Percentiles rank a stretch among this genome's conserved stretches.
Evolutionary conservation across 2,329 filamentous ascomycete species (phyloP).

Genomic region (Talaromyces islandicus): DNA sequence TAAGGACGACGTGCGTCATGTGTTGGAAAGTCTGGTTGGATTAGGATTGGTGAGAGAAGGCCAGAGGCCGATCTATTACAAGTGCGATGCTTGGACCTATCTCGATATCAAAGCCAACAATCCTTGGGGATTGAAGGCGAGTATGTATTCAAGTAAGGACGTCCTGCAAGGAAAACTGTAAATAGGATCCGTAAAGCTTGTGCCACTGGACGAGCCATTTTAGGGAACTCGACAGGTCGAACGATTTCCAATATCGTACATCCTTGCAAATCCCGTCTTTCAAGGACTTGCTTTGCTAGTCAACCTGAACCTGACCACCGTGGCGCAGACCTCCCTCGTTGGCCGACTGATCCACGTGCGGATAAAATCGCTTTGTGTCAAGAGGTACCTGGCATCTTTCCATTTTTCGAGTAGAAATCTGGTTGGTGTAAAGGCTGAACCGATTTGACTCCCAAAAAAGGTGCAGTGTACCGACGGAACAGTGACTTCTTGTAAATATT

Average conservation of each 20-base stretch:
- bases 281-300: background rate
- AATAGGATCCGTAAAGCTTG: background rate
- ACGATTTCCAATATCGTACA: background rate
- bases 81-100: conserved; percentile 66
- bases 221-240: background rate
- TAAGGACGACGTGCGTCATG: conserved; percentile 60
- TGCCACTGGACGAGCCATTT: background rate
- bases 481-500: background rate
- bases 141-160: conserved; percentile 37
- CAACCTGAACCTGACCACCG: background rate
- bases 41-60: conserved; percentile 51
- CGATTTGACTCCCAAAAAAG: background rate
- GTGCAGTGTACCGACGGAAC: background rate
- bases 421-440: background rate
- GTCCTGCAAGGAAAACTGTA: conserved; percentile 22
- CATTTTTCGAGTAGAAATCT: background rate
- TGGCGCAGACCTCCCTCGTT: background rate
- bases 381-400: background rate
- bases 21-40: conserved; percentile 57
- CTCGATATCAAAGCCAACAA: conserved; percentile 58
- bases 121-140: conserved; percentile 55
- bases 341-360: background rate
- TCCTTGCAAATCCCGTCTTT: background rate
- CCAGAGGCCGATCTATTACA: conserved; percentile 64
- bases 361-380: background rate